Conservation (phyloP, 1,284 basidiomycete genomes). For the Trichosporon coremiiforme region DNA sequence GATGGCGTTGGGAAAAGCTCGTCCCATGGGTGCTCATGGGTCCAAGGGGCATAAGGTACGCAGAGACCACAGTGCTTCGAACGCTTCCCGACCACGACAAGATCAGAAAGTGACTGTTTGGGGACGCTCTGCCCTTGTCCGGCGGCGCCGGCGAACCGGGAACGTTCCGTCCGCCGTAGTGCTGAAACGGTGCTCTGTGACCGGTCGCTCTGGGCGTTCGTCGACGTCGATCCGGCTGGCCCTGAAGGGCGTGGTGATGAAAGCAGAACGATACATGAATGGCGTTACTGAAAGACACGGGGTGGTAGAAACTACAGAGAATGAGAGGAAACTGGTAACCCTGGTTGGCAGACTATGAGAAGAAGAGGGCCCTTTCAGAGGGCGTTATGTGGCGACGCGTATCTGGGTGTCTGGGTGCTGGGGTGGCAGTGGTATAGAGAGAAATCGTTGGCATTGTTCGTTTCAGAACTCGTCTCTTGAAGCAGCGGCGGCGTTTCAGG, state of each 20-base stretch:
- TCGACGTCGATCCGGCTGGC: background rate
- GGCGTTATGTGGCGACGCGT: too few relatives aligned
- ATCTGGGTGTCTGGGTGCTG: too few relatives aligned
- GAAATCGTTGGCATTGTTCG: background rate
- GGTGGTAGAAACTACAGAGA: background rate
- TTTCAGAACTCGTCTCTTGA: background rate
- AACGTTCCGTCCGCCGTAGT: background rate
- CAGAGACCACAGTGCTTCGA: too few relatives aligned
- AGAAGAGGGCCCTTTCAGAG: too few relatives aligned
- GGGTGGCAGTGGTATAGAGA: background rate
- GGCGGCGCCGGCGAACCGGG: background rate
- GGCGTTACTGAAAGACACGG: background rate
- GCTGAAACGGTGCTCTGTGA: background rate
- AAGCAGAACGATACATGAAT: slow-evolving; percentile 7
- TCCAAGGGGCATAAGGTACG: background rate
- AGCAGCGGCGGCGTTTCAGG: background rate
- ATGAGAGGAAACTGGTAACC: background rate
- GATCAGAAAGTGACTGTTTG: too few relatives aligned
- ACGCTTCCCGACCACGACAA: too few relatives aligned
- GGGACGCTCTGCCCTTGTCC: background rate
- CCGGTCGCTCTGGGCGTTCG: background rate
- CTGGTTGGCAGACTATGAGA: background rate
- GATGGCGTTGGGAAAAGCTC: background rate
- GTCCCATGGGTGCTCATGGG: background rate
- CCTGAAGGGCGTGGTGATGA: background rate